These are phyloP conservation scores for Zelonia costaricensis DNA, from an alignment of 208 protist genomes.

Conservation along the genomic window DNA sequence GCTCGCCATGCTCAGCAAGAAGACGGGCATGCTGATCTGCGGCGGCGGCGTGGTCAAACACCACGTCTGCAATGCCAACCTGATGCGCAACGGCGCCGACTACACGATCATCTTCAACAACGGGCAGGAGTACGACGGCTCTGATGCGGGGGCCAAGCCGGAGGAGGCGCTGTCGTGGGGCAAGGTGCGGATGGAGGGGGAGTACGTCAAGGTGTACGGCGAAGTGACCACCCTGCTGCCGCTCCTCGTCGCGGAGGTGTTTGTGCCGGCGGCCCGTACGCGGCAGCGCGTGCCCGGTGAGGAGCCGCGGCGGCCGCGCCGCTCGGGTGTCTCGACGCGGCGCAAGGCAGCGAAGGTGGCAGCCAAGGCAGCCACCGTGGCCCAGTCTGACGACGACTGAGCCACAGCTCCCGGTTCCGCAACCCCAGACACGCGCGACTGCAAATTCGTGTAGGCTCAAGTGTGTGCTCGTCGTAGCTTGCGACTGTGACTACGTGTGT, in stretches of 20 bases:
- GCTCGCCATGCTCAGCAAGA: conserved; percentile 91
- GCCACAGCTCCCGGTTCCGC: too few species aligned
- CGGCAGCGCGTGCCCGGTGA: not conserved
- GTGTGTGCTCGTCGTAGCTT: too few species aligned
- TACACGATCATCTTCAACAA: conserved; percentile 98
- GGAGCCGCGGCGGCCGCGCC: not conserved
- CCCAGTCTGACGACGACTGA: too few species aligned
- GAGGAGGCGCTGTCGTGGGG: conserved; percentile 99
- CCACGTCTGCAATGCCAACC: conserved; percentile 99
- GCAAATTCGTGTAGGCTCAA: too few species aligned
- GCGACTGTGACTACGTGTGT: too few species aligned
- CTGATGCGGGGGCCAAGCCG: conserved; percentile 97
- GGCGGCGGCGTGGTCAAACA: conserved; percentile 99
- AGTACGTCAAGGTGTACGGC: conserved; percentile 97
- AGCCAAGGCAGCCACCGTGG: too few species aligned
- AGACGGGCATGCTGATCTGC: conserved; percentile 98
- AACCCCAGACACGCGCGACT: too few species aligned
- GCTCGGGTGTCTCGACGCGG: too few species aligned
- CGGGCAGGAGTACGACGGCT: conserved; percentile 98
- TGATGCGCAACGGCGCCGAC: conserved; percentile 99
- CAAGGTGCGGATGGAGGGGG: conserved; percentile 96
- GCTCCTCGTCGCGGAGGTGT: conserved; percentile 96
- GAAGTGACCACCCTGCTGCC: conserved; percentile 98
- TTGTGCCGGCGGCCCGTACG: conserved; percentile 81
- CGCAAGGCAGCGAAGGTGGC: too few species aligned